Evolutionary conservation across 1,284 basidiomycete species (phyloP).

Genomic region (Pterula multifida): DNA sequence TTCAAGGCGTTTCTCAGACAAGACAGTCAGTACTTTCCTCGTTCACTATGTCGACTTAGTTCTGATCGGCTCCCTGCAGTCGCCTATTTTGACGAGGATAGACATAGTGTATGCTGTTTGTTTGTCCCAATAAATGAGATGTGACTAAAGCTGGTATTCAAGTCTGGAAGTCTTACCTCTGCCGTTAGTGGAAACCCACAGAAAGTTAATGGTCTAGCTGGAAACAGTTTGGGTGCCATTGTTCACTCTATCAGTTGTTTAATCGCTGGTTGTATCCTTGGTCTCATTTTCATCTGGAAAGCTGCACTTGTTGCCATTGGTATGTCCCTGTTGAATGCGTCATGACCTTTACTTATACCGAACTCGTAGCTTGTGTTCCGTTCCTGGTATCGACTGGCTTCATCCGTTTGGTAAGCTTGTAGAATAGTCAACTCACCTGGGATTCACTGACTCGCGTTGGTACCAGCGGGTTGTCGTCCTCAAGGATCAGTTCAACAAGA

Average conservation of each 20-base stretch:
- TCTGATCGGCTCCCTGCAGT: slow-evolving; percentile 29
- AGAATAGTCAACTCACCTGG: too few species aligned
- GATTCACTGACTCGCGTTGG: too few species aligned
- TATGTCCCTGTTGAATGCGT: slow-evolving; percentile 23
- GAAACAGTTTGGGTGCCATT: slow-evolving; percentile 80
- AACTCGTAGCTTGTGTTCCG: slow-evolving; percentile 69
- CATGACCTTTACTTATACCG: neutral
- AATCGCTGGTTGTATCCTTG: slow-evolving; percentile 65
- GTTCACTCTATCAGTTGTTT: slow-evolving; percentile 72
- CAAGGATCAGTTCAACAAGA: slow-evolving; percentile 84
- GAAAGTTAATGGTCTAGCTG: slow-evolving; percentile 85
- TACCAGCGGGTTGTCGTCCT: slow-evolving; percentile 66
- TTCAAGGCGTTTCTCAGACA: slow-evolving; percentile 76
- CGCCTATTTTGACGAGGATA: slow-evolving; percentile 80
- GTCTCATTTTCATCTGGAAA: slow-evolving; percentile 74
- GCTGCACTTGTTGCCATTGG: slow-evolving; percentile 66
- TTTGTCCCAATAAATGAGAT: neutral
- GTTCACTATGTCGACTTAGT: slow-evolving; percentile 5
- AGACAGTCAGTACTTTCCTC: slow-evolving; percentile 46
- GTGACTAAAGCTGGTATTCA: slow-evolving; percentile 1
- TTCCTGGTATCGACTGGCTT: slow-evolving; percentile 80
- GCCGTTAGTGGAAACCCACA: slow-evolving; percentile 83
- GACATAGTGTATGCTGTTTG: slow-evolving; percentile 45
- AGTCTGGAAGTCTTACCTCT: slow-evolving; percentile 77
- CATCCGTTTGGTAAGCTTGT: slow-evolving; percentile 52